phyloP scores from a whole-genome alignment of 148 eudicot genomes.

The Cornus kousa region DNA sequence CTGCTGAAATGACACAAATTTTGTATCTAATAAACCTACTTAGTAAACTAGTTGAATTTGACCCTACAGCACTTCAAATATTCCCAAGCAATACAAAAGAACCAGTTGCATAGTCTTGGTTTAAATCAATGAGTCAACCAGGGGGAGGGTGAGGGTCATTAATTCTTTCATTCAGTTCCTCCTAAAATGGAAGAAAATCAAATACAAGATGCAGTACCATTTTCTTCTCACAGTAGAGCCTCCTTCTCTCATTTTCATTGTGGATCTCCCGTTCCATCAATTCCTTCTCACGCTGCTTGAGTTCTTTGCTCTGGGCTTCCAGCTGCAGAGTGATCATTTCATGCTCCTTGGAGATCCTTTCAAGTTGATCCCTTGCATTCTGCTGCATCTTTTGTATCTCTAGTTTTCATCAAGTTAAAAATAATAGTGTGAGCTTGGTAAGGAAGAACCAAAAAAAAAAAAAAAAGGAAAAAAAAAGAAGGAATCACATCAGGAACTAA shows the following conservation, averaged over 20 bases:
- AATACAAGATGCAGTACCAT: conserved; percentile 8
- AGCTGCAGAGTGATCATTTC: conserved; percentile 31
- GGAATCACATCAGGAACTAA: not conserved
- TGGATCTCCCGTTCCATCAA: conserved; percentile 48
- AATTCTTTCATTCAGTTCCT: not conserved
- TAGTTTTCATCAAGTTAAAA: conserved; percentile 13
- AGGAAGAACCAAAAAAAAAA: not conserved
- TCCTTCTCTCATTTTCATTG: conserved; percentile 41
- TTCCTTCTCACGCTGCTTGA: conserved; percentile 37
- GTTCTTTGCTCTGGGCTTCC: conserved; percentile 29
- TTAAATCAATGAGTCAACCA: not conserved
- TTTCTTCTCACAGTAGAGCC: conserved; percentile 32
- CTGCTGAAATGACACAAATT: not conserved
- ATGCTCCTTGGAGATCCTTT: conserved; percentile 39
- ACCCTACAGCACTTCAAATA: not conserved
- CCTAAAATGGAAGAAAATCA: not conserved
- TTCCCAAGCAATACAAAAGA: not conserved
- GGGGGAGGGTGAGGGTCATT: not conserved
- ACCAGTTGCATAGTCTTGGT: not conserved
- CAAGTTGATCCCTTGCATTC: conserved; percentile 25
- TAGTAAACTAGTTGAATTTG: not conserved
- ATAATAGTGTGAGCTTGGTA: not conserved
- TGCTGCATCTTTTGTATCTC: conserved; percentile 46
- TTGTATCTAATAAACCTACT: not conserved
- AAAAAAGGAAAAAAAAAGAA: not conserved